Evolutionary conservation across 768 basidiomycete genomes (phyloP), one percentile per base, ranked within the genome.

Genomic region (Boletus edulis): DNA sequence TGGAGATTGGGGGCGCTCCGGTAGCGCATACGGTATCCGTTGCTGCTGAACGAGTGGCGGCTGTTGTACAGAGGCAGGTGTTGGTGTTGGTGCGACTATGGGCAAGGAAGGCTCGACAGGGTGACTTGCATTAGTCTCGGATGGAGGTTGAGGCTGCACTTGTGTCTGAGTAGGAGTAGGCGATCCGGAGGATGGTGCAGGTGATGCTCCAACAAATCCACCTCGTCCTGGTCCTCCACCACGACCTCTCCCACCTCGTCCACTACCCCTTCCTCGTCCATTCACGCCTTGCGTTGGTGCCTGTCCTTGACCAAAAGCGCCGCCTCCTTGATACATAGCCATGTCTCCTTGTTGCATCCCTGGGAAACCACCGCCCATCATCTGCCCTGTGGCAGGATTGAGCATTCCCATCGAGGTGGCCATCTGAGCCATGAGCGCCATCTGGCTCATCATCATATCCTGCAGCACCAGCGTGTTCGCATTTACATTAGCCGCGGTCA

Each of bases 341-440:
- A 79, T 71, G 76, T 82, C 51, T 59, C 72, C 49, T 76, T 79
- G 70, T 67, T 78, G 85, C 76, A 84, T 80, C 3, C 83, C 84
- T 48, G 83, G 83, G 18, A 79, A 83, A 27, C 78, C 83, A 45
- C 74, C 78, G 45, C 74, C 77, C 72, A 78, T 75, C 60, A 82
- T 83, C 64, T 83, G 84, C 10, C 79, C 83, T 11, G 78, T 75
- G 22, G 73, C 66, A 13, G 85, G 81, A 62, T 81, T 83, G 60
- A 90, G 78, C 69, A 92, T 86, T 29, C 86, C 89, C 82, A 93
- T 87, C 35, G 83, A 85, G 31, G 84, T 79, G 40, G 90, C 89
- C 85, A 96, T 90, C 73, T 94, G 92, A 52, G 89, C 85, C 94
- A 95, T 94, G 65, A 95, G 78, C 27, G 91, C 87, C 89, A 92